These are phyloP conservation scores for Penicillium soppii DNA, from an alignment of 495 filamentous ascomycete species.

Conservation along the genomic window DNA sequence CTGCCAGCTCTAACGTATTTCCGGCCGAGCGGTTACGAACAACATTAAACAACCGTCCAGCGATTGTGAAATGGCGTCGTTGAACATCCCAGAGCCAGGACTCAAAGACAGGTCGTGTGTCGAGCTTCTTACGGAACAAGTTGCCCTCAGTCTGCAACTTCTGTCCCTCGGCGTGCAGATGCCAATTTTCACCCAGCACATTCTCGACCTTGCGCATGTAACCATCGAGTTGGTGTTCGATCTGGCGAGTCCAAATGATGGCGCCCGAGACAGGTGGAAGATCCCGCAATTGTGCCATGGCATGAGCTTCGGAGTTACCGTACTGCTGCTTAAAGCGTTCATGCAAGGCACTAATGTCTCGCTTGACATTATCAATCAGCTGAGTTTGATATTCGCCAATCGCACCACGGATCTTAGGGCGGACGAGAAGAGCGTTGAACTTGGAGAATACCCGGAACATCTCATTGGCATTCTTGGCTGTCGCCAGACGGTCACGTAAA, in stretches of 20 bases:
- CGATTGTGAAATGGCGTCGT: constrained; percentile 81
- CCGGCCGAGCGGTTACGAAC: constrained; percentile 80
- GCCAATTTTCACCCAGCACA: constrained; percentile 91
- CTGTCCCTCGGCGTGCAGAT: constrained; percentile 89
- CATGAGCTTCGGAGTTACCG: constrained; percentile 94
- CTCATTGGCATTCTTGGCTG: constrained; percentile 93
- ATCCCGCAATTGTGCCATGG: constrained; percentile 95
- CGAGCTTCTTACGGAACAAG: constrained; percentile 92
- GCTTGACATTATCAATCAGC: constrained; percentile 95
- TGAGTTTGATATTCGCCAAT: constrained; percentile 97
- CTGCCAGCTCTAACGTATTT: constrained; percentile 78
- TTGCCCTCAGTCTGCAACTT: constrained; percentile 86
- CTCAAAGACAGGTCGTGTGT: constrained; percentile 89
- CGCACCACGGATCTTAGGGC: constrained; percentile 94
- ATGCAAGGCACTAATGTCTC: constrained; percentile 87
- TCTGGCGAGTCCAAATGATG: constrained; percentile 96
- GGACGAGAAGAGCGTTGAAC: constrained; percentile 97
- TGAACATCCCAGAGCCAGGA: constrained; percentile 92
- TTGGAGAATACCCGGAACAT: constrained; percentile 99
- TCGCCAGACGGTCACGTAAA: constrained; percentile 87
- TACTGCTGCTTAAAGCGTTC: constrained; percentile 99
- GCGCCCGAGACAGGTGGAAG: constrained; percentile 92
- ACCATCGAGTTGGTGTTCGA: constrained; percentile 87
- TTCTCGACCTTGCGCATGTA: constrained; percentile 99
- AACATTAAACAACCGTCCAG: constrained; percentile 88